Conservation (phyloP, 2,329 filamentous ascomycete species). For the Elsinoe necatrix region DNA sequence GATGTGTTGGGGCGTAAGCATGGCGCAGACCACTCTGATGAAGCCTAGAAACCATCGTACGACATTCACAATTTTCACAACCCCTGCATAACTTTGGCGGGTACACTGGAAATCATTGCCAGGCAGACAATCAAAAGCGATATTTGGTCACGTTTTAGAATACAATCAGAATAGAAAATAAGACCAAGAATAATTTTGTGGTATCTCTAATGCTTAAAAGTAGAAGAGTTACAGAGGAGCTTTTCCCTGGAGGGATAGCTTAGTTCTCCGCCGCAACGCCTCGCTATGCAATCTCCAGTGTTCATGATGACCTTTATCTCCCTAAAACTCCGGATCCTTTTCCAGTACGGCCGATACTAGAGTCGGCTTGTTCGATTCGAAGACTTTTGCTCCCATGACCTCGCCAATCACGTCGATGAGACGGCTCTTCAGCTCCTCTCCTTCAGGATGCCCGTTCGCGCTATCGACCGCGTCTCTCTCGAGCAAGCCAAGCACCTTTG, state of each 20-base stretch:
- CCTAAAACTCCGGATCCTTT: slow-evolving; percentile 25
- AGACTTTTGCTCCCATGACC: slow-evolving; percentile 18
- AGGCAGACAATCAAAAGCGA: no score
- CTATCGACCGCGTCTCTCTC: slow-evolving; percentile 36
- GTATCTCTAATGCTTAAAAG: not conserved
- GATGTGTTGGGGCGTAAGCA: not conserved
- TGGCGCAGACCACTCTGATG: not conserved
- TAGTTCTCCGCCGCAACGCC: slow-evolving; percentile 4
- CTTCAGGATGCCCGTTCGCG: slow-evolving; percentile 35
- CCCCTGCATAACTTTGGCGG: not conserved
- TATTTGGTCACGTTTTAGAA: no score
- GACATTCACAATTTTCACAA: not conserved
- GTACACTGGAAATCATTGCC: no score
- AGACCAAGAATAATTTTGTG: not conserved
- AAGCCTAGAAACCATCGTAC: not conserved
- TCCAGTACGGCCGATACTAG: slow-evolving; percentile 34
- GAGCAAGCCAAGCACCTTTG: slow-evolving; percentile 48
- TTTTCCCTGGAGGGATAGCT: not conserved
- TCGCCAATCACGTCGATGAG: slow-evolving; percentile 35
- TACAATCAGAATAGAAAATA: no score
- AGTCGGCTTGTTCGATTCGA: slow-evolving; percentile 28
- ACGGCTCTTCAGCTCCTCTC: slow-evolving; percentile 33
- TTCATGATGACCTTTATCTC: not conserved
- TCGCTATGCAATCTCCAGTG: slow-evolving; percentile 7
- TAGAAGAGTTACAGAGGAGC: not conserved